Evolutionary conservation across 2,329 filamentous ascomycete species (phyloP).

Genomic region (Aspergillus bombycis): DNA sequence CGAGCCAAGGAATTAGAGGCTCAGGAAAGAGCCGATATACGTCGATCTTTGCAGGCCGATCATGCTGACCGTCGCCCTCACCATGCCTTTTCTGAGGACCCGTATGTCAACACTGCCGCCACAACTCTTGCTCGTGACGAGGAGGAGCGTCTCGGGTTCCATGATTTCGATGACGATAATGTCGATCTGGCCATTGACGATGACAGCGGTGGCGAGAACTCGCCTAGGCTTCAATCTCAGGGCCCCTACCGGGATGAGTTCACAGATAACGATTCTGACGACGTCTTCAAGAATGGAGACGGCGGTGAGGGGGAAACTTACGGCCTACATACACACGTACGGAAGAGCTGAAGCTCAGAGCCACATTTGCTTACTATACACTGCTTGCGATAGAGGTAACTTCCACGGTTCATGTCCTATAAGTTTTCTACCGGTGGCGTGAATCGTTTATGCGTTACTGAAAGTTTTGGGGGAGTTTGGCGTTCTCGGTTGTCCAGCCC

Average conservation of each 20-base stretch:
- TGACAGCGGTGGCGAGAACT: slow-evolving; percentile 41
- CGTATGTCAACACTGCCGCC: slow-evolving; percentile 43
- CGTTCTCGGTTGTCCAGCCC: background rate
- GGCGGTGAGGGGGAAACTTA: slow-evolving; percentile 44
- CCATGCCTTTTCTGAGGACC: slow-evolving; percentile 42
- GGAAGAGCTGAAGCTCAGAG: slow-evolving; percentile 14
- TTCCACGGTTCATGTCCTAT: background rate
- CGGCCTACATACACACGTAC: slow-evolving; percentile 44
- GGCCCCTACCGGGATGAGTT: slow-evolving; percentile 59
- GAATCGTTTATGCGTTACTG: background rate
- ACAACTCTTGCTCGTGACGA: slow-evolving; percentile 46
- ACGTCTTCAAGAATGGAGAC: slow-evolving; percentile 49
- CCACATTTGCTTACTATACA: slow-evolving; percentile 1
- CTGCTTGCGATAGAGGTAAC: background rate
- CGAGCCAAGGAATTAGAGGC: slow-evolving; percentile 53
- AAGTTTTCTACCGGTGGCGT: background rate
- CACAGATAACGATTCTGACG: slow-evolving; percentile 56
- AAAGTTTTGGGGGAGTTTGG: background rate
- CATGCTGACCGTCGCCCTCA: slow-evolving; percentile 40
- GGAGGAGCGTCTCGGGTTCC: slow-evolving; percentile 47
- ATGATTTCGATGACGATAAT: slow-evolving; percentile 44
- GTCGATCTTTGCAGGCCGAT: slow-evolving; percentile 38
- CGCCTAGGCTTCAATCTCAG: slow-evolving; percentile 23
- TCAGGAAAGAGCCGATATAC: slow-evolving; percentile 47
- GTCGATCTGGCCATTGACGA: slow-evolving; percentile 50